Conservation (phyloP, 108 stramenopile species). For the Cyclotella cryptica region DNA sequence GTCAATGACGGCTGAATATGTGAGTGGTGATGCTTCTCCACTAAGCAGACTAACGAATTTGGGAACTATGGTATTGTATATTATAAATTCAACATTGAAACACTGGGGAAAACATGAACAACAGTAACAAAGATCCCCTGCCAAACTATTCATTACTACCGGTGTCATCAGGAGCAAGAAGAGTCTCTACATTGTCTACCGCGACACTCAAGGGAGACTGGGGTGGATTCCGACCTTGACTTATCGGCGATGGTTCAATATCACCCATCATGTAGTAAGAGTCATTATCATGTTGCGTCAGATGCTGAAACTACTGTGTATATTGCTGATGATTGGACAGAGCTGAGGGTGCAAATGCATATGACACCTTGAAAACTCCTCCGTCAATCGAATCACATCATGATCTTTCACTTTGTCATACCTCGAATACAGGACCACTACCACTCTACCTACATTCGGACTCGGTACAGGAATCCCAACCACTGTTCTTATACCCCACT, state of each 20-base stretch:
- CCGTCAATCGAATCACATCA: conserved; percentile 72
- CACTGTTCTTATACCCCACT: conserved; percentile 88
- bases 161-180: not conserved
- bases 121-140: too few species aligned
- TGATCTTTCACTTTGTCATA: conserved; percentile 78
- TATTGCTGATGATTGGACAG: not conserved
- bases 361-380: conserved; percentile 69
- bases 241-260: not conserved
- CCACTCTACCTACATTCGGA: conserved; percentile 85
- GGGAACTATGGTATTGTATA: too few species aligned
- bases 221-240: not conserved
- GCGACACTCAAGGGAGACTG: not conserved
- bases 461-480: conserved; percentile 85
- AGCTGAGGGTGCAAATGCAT: not conserved
- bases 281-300: not conserved
- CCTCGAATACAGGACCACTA: conserved; percentile 80
- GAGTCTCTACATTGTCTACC: not conserved
- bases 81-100: too few species aligned
- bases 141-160: conserved; percentile 1
- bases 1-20: too few species aligned
- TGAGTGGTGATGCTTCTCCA: too few species aligned
- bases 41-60: too few species aligned
- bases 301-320: not conserved
- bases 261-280: conserved; percentile 4
- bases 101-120: too few species aligned